Base-by-base conservation (phyloP, 2,329 filamentous ascomycete species). In the Aspergillus clavatus region DNA sequence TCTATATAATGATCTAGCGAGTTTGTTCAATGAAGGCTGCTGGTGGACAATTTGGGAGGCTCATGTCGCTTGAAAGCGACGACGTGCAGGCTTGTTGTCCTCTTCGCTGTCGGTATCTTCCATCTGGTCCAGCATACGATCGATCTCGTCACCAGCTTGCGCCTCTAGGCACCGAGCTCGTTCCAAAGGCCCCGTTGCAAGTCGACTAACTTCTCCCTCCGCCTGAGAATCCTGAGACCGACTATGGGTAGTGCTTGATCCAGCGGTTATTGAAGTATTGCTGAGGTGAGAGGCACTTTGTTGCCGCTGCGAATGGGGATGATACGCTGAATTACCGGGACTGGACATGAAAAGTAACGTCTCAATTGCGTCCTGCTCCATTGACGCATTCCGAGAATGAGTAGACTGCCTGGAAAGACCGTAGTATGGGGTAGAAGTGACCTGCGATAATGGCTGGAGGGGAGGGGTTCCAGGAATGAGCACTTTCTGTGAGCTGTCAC, bases 321-420 rank as follows among this genome's bases (percentile, higher is more conserved):
- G 67, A 48, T 71, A 72, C 1, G 68, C 69, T 4, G 72, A 72
- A 43, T 74, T 72, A 24, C 68, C 71, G 1, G 73, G 73, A 43
- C 73, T 76, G 31, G 71, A 73, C 72, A 75, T 74, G 55, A 74
- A 74, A 7, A 75, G 55, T 7, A 75, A 55, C 0, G 72, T 74
- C 55, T 76, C 72, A n/a, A 75, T 72, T 8, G 72, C 73, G 47
- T 76, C 72, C 48, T 73, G 68, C 50, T 76, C 72, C 69, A 74
- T 73, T 1, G 67, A 63, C 12, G 69, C 68, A 41, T 65, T 73
- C 48, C 72, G 68, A 37, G 67, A 69, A 5, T 69, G 65, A 0
- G 66, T 69, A 38, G 65, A 58, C 51, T 62, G 43, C 54, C 62
- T 46, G 43, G 55, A 44, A 41, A 50, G 33, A 40, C 49, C 52